Base-by-base conservation (phyloP, 306 rosid genomes). In the Corylus heterophylla region DNA sequence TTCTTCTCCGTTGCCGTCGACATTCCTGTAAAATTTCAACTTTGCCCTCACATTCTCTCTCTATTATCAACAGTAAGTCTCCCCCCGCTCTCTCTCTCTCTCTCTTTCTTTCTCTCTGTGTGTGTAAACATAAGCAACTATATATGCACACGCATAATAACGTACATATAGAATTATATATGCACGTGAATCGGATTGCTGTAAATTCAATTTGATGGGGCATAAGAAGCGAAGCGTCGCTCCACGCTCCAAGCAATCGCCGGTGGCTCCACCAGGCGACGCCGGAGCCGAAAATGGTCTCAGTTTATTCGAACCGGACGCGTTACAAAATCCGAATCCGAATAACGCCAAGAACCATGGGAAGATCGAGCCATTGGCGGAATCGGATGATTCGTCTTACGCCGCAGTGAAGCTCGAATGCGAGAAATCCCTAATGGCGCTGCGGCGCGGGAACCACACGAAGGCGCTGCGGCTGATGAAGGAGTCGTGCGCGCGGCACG, bases 371-470 rank as follows among this genome's bases (percentile, higher is more conserved):
- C 54, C 86, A 62, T n/a, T 73, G 31, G 12, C 69, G 42, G 95
- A 82, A 77, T 79, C 92, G 14, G 91, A 89, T 54, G 87, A 86
- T 27, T 81, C 87, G 11, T 80, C 82, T 25, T 83, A 73, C 87
- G 81, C 92, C 49, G 12, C 90, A 16, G 86, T 90, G 80, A 96
- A 89, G 89, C 83, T 82, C 4, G 98, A 96, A 78, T 95, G 98
- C 62, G 99, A 95, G 82, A 86, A 89, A 16, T 97, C 97, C 76
- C 92, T 93, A 25, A 92, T 84, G 39, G 87, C 97, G 59, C 87
- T 89, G 39, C 87, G 98, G 51, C 97, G 99, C 1, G 99, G 99
- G 31, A 96, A 90, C 77, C 98, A 96, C 78, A 89, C 82, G 31
- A 91, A 89, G 86, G 98, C 99, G 35, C 81, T 96, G 78, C 85